Evolutionary conservation across 495 filamentous ascomycete species (phyloP).

Genomic region (Hypoxylon lenormandii): DNA sequence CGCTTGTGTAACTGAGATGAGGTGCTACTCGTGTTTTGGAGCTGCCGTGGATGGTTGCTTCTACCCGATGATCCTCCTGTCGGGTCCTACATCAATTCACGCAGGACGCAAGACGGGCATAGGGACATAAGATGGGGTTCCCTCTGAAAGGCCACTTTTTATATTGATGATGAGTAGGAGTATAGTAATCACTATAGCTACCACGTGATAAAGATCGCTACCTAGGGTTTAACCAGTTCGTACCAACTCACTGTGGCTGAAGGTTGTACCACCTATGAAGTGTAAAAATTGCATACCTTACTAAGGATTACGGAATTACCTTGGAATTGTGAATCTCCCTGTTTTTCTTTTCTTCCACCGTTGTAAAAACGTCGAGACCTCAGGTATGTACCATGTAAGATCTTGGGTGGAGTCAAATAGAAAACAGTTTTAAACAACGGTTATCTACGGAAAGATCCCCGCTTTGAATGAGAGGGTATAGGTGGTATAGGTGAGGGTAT

Average conservation of each 20-base stretch:
- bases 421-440: slow-evolving; percentile 17
- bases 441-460: slow-evolving; percentile 10
- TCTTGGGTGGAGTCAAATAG: not conserved
- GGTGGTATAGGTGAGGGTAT: no score
- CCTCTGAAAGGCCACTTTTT: not conserved
- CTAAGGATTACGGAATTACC: not conserved
- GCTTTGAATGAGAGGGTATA: not conserved
- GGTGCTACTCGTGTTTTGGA: slow-evolving; percentile 41
- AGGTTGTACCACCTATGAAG: no score
- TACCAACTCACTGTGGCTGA: no score
- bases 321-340: not conserved
- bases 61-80: slow-evolving; percentile 31
- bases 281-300: no score
- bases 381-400: not conserved
- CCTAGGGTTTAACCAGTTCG: not conserved
- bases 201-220: slow-evolving; percentile 26
- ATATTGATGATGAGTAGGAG: slow-evolving; percentile 12
- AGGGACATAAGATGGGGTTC: not conserved
- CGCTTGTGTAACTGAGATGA: slow-evolving; percentile 40
- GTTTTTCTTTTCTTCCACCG: not conserved
- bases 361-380: not conserved
- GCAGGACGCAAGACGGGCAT: not conserved
- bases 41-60: slow-evolving; percentile 39
- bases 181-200: slow-evolving; percentile 6
- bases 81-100: slow-evolving; percentile 1